These are phyloP conservation scores for Rhododendron mucronatum DNA, from an alignment of 148 eudicot genomes.

Conservation along the genomic window DNA sequence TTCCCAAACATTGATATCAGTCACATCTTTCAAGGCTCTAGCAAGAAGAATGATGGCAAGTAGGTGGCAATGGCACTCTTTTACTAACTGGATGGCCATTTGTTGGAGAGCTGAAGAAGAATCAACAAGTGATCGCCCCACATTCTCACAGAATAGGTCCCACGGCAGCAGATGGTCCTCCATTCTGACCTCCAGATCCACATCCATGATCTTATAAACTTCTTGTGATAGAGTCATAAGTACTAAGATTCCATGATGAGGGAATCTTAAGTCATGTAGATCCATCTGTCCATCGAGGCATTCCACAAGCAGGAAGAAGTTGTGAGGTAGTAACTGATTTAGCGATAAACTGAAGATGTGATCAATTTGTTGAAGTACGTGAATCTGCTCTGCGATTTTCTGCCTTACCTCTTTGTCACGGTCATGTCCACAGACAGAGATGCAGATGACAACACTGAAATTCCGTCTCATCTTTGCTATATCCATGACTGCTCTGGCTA, in stretches of 20 bases:
- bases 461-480: background rate
- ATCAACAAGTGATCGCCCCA: background rate
- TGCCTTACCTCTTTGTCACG: background rate
- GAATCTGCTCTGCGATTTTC: background rate
- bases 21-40: background rate
- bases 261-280: background rate
- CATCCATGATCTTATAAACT: conserved; percentile 3
- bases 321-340: background rate
- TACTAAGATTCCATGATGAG: background rate
- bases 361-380: background rate
- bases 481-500: background rate
- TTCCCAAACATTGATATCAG: background rate
- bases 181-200: conserved; percentile 6
- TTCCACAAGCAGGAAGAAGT: background rate
- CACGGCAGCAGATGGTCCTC: background rate
- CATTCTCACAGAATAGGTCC: background rate
- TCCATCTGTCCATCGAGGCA: background rate
- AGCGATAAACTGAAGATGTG: background rate
- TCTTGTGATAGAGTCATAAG: background rate
- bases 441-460: background rate
- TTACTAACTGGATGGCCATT: background rate
- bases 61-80: background rate
- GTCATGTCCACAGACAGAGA: background rate
- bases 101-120: background rate
- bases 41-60: background rate